These are phyloP conservation scores for Parsonsia alboflavescens DNA, from an alignment of 257 asterid genomes.

Conservation along the genomic window DNA sequence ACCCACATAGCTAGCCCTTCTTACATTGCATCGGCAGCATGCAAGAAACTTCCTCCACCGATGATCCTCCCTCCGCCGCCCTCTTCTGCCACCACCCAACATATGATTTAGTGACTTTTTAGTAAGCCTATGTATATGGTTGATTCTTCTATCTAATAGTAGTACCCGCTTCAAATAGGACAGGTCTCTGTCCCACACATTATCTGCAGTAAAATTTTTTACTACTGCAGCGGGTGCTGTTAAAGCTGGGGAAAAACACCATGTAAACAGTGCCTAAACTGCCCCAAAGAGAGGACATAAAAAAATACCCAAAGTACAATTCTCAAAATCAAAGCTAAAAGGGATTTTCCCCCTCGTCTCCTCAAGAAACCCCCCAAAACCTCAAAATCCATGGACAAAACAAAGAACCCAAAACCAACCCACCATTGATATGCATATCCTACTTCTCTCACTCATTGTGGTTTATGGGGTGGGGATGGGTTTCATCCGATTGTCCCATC, in stretches of 20 bases:
- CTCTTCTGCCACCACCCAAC: no score
- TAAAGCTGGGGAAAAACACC: neutral
- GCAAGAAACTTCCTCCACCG: neutral
- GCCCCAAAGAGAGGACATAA: neutral
- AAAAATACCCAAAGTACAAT: conserved; percentile 17
- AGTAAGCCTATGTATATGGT: no score
- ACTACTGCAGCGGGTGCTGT: neutral
- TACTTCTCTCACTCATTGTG: neutral
- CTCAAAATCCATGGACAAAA: neutral
- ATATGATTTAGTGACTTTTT: no score
- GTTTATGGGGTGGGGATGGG: neutral
- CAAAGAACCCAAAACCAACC: neutral
- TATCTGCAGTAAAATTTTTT: neutral
- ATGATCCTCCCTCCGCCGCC: no score
- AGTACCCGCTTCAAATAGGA: neutral
- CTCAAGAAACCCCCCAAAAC: neutral
- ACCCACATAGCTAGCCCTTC: neutral
- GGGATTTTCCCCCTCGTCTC: neutral
- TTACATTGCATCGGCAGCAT: conserved; percentile 7
- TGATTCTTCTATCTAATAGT: no score
- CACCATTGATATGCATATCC: neutral
- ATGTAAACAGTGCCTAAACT: conserved; percentile 14
- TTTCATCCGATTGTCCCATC: neutral
- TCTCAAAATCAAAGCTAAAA: conserved; percentile 10
- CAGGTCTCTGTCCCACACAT: neutral